A percentile compares a stretch with the other conserved stretches of the same genome.
phyloP scores from a whole-genome alignment of 2,329 filamentous ascomycete genomes.

The Alternaria sp. region DNA sequence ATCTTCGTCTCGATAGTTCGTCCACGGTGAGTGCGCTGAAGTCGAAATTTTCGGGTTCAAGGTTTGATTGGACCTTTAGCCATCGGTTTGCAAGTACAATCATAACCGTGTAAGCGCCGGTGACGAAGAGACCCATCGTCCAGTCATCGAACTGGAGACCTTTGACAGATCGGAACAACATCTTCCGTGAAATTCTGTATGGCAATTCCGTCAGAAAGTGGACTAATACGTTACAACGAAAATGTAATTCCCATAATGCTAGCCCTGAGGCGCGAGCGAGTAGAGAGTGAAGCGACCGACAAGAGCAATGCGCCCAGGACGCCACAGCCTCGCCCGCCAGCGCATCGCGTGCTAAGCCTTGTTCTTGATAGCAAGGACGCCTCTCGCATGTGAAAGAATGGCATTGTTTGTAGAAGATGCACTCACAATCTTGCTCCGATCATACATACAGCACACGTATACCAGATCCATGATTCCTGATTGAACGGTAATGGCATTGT shows the following conservation, averaged over 20 bases:
- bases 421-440: constrained; percentile 55
- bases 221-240: background rate
- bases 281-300: background rate
- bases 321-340: background rate
- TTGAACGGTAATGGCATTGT: constrained; percentile 42
- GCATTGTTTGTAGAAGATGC: background rate
- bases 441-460: constrained; percentile 52
- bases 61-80: constrained; percentile 53
- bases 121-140: constrained; percentile 62
- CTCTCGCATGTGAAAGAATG: background rate
- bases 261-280: background rate
- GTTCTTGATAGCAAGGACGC: background rate
- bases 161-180: constrained; percentile 58
- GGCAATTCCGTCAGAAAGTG: constrained; percentile 4
- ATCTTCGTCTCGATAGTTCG: constrained; percentile 44
- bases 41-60: constrained; percentile 58
- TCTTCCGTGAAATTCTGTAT: constrained; percentile 54
- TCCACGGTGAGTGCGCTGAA: constrained; percentile 50
- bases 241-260: background rate
- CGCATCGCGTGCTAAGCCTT: constrained; percentile 5
- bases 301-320: background rate
- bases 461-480: constrained; percentile 60
- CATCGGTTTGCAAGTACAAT: constrained; percentile 60
- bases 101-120: constrained; percentile 60
- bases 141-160: constrained; percentile 66